Base-by-base conservation (phyloP, 192 early-diverging fungal species). In the Mortierella claussenii region DNA sequence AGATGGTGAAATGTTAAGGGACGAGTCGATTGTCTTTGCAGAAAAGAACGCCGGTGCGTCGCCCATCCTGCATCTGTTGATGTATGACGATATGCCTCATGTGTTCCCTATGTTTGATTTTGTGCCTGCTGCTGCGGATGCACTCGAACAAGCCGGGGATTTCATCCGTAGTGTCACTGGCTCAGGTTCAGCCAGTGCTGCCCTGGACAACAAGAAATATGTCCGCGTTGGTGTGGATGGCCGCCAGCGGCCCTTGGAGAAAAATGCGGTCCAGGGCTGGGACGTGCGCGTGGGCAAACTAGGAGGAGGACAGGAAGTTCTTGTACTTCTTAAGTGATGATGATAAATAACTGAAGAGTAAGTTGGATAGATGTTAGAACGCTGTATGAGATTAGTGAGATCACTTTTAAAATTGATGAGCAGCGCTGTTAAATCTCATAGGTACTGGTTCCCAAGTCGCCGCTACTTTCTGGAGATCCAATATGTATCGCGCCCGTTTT, bases 71-170 rank as follows among this genome's bases (percentile, higher is more conserved):
- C 80, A 65, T 11, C 28, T 87, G 21, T 79, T 79, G 23, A 12
- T 85, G 33, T 87, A 82, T 45, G 75, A 80, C 28, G 86, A 85
- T 48, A 81, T 82, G 64, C 83, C 83, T 21, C 86, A 87, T 48
- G 83, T 85, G 8, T 87, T 84, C 34, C 79, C 34, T 7, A 76
- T 76, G 73, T 76, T 76, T 44, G 54, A 55, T 27, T 76, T 67
- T 43, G 18, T 67, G 21, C 52, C 59, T 2, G 43, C 37, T 36
- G 73, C 73, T 7, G 45, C 10, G 4, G 40, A 76, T 49, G 64
- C 64, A 8, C 20, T 76, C 2, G 20, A 67, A 12, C 57, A 28
- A n/a, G 59, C 63, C 3, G 73, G 55, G 7, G 58, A 76, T 1
- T 76, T 76, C 55, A 57, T 76, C 6, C 51, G 64, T 33, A 30